Percentiles rank a stretch among this genome's conserved stretches.
Evolutionary conservation across 75 land plant species (phyloP).

Genomic region (Selaginella moellendorffii): DNA sequence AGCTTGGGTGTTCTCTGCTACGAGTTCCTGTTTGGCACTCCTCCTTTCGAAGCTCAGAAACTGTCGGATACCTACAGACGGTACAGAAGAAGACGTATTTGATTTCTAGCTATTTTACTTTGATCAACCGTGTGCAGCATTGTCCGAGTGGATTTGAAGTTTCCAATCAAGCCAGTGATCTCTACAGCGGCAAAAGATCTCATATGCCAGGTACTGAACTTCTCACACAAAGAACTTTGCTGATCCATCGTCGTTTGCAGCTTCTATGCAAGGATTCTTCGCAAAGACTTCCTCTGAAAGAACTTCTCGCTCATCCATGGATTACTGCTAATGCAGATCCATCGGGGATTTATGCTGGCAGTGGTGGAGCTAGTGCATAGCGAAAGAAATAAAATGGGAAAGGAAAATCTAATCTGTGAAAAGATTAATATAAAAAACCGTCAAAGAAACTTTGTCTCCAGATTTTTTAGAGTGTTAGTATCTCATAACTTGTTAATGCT

Average conservation of each 20-base stretch:
- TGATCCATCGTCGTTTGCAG: constrained; percentile 22
- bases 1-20: constrained; percentile 81
- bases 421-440: too few species aligned
- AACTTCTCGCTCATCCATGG: constrained; percentile 59
- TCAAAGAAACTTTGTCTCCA: too few species aligned
- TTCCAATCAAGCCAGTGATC: constrained; percentile 60
- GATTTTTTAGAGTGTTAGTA: too few species aligned
- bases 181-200: constrained; percentile 78
- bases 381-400: too few species aligned
- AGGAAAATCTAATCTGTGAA: too few species aligned
- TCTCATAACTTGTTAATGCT: too few species aligned
- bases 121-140: constrained; percentile 37
- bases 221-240: not conserved
- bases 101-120: not conserved
- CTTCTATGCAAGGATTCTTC: constrained; percentile 60
- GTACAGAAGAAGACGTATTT: constrained; percentile 19
- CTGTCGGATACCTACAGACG: constrained; percentile 86
- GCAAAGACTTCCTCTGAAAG: constrained; percentile 49
- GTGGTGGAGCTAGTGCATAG: too few species aligned
- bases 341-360: constrained; percentile 12
- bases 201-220: constrained; percentile 64
- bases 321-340: constrained; percentile 51
- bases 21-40: constrained; percentile 82
- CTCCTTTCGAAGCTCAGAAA: constrained; percentile 93
- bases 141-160: constrained; percentile 71